phyloP scores from a whole-genome alignment of 208 protist genomes.

The Crithidia fasciculata region DNA sequence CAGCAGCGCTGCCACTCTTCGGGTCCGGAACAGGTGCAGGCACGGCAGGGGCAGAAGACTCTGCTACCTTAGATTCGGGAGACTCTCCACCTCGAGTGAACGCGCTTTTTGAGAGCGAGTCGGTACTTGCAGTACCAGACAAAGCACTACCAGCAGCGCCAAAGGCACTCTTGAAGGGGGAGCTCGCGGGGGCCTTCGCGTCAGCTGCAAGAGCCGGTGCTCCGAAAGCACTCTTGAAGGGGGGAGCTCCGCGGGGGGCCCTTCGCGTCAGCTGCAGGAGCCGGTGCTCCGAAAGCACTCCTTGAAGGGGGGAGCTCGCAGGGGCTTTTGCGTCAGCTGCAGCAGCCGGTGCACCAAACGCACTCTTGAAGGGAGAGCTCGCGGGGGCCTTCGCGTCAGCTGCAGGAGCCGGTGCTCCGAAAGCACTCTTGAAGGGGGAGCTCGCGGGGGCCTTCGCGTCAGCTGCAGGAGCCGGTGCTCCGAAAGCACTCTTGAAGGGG shows the following conservation, averaged over 20 bases:
- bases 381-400: slow-evolving; percentile 13
- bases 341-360: no score
- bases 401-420: not conserved
- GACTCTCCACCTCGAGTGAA: no score
- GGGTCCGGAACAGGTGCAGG: no score
- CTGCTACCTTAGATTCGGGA: no score
- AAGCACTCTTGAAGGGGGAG: slow-evolving; percentile 19
- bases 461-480: not conserved
- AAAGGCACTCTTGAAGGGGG: not conserved
- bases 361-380: not conserved
- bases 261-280: not conserved
- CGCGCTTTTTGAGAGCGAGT: no score
- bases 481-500: slow-evolving; percentile 7
- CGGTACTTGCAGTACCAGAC: no score
- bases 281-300: no score
- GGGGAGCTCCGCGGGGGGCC: not conserved
- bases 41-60: not conserved
- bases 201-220: no score
- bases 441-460: slow-evolving; percentile 3
- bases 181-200: not conserved
- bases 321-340: not conserved
- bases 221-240: slow-evolving; percentile 2
- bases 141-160: not conserved
- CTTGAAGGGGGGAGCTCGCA: not conserved
- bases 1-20: no score